phyloP scores from a whole-genome alignment of 2,329 filamentous ascomycete genomes.

The Claviceps lovelessii region DNA sequence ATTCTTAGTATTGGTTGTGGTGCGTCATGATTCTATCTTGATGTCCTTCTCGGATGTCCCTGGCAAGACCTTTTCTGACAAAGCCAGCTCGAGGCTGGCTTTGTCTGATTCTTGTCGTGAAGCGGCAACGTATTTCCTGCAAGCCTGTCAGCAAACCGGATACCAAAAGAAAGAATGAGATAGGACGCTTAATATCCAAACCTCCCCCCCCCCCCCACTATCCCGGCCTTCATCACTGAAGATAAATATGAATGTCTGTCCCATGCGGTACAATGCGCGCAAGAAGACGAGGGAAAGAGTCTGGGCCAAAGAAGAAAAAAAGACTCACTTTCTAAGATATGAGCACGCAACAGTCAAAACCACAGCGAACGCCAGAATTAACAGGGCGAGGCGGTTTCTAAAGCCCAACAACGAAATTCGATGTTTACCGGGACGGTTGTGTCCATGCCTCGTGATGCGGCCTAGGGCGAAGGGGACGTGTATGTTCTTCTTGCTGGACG shows the following conservation, averaged over 20 bases:
- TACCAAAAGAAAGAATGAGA: not conserved
- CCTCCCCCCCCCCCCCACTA: not conserved
- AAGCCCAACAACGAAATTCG: slow-evolving; percentile 5
- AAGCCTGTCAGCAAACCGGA: not conserved
- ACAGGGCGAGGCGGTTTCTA: slow-evolving; percentile 7
- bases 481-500: not conserved
- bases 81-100: not conserved
- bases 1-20: not conserved
- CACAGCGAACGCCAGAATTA: slow-evolving; percentile 8
- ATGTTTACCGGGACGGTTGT: not conserved
- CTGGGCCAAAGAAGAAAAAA: not conserved
- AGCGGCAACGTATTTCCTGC: slow-evolving; percentile 2
- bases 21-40: not conserved
- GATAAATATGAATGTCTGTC: no score
- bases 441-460: not conserved
- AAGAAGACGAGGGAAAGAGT: not conserved
- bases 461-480: not conserved
- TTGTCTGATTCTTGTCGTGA: not conserved
- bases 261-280: not conserved
- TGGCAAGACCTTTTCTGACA: slow-evolving; percentile 1
- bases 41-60: not conserved
- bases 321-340: slow-evolving; percentile 9
- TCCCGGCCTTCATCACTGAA: no score
- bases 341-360: slow-evolving; percentile 7
- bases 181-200: no score